phyloP scores from a whole-genome alignment of 148 eudicot genomes.

The Vaccinium corymbosum region DNA sequence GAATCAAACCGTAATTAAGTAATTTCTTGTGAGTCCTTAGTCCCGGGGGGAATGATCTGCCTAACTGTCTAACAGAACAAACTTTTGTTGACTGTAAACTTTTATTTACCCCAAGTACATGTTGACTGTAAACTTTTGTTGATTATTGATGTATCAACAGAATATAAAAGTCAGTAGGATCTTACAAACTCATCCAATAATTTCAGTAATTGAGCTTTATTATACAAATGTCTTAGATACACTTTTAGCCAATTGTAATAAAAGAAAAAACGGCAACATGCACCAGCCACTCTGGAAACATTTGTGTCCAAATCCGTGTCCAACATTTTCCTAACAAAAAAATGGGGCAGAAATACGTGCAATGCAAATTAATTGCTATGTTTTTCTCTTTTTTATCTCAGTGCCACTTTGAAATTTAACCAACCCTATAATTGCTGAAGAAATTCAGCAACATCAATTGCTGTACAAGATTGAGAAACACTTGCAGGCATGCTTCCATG shows the following conservation, averaged over 20 bases:
- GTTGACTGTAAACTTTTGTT: neutral
- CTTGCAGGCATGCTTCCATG: constrained; percentile 53
- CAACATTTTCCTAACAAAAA: neutral
- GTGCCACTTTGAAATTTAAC: constrained; percentile 48
- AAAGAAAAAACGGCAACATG: neutral
- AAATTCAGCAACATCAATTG: constrained; percentile 38
- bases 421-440: constrained; percentile 34
- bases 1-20: too few species aligned
- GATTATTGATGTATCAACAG: constrained; percentile 3
- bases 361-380: constrained; percentile 24
- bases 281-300: neutral
- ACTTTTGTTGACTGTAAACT: neutral
- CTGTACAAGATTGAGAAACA: constrained; percentile 45
- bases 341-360: constrained; percentile 34
- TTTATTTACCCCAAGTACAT: neutral
- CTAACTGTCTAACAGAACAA: neutral
- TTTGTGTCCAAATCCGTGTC: neutral
- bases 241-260: neutral
- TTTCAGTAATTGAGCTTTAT: neutral
- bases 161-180: neutral
- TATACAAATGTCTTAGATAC: neutral
- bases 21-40: too few species aligned
- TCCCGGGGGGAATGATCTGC: too few species aligned
- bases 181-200: neutral
- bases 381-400: constrained; percentile 33